phyloP scores from a whole-genome alignment of 2,329 filamentous ascomycete genomes.

The Ilyonectria sp. region DNA sequence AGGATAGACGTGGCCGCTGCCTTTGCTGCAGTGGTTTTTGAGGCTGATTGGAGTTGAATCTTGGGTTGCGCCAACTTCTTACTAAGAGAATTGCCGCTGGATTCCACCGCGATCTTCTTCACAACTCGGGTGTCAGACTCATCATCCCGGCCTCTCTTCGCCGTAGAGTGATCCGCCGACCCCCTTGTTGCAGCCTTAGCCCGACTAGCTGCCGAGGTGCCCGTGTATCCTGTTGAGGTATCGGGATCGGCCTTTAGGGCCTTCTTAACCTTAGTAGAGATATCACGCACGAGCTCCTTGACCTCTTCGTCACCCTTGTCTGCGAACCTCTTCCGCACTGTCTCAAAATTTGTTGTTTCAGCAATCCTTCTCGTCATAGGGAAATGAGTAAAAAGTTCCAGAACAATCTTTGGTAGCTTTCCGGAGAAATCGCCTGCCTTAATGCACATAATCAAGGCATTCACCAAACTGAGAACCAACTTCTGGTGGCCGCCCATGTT shows the following conservation, averaged over 20 bases:
- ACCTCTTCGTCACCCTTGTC: slow-evolving; percentile 77
- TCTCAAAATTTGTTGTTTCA: slow-evolving; percentile 76
- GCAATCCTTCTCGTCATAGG: slow-evolving; percentile 74
- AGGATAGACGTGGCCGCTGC: slow-evolving; percentile 55
- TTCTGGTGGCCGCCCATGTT: slow-evolving; percentile 72
- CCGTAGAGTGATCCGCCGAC: slow-evolving; percentile 46
- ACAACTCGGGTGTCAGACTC: slow-evolving; percentile 57
- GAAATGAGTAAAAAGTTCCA: slow-evolving; percentile 73
- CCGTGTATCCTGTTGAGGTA: slow-evolving; percentile 55
- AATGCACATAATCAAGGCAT: slow-evolving; percentile 68
- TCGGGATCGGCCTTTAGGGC: slow-evolving; percentile 56
- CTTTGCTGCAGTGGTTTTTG: slow-evolving; percentile 52
- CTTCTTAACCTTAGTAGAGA: slow-evolving; percentile 64
- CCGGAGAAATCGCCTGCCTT: slow-evolving; percentile 67
- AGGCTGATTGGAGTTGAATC: slow-evolving; percentile 48
- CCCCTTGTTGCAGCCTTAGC: slow-evolving; percentile 53
- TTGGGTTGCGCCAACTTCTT: slow-evolving; percentile 59
- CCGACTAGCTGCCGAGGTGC: slow-evolving; percentile 57
- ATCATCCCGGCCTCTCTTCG: slow-evolving; percentile 59
- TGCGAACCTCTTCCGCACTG: slow-evolving; percentile 73
- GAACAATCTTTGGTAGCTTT: slow-evolving; percentile 68
- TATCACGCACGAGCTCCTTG: slow-evolving; percentile 72
- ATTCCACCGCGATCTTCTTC: slow-evolving; percentile 61
- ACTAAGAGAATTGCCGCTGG: slow-evolving; percentile 54
- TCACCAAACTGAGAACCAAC: slow-evolving; percentile 68